Conservation (phyloP, 257 asterid species). For the Nicotiana benthamiana region DNA sequence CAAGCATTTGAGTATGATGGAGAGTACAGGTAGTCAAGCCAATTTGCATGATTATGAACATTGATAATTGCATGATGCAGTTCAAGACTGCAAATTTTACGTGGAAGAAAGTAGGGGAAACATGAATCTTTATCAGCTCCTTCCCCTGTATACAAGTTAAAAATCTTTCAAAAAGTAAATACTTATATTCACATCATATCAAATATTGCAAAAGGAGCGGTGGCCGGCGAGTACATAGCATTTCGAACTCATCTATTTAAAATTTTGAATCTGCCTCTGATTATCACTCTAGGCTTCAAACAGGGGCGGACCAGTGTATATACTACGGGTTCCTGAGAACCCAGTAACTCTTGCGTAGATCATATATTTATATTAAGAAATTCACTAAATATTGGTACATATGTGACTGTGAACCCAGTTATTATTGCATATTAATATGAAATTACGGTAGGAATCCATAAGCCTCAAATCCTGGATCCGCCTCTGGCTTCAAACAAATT, state of each 20-base stretch:
- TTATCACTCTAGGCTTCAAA: neutral
- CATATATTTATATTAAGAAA: no score
- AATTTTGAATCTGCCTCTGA: neutral
- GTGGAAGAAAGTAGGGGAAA: neutral
- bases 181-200: neutral
- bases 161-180: neutral
- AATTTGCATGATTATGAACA: conserved; percentile 26
- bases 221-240: neutral
- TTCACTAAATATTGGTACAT: no score
- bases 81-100: neutral
- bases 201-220: neutral
- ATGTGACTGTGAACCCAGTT: no score
- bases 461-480: no score
- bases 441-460: no score
- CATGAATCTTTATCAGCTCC: neutral
- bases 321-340: no score
- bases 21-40: conserved; percentile 27
- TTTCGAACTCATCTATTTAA: neutral
- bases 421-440: no score
- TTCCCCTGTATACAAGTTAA: no score
- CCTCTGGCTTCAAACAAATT: neutral
- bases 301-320: no score
- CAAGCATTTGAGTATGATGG: conserved; percentile 11
- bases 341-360: no score
- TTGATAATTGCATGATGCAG: conserved; percentile 1